Conservation (phyloP, 768 basidiomycete species). For the Calocera cornea region DNA sequence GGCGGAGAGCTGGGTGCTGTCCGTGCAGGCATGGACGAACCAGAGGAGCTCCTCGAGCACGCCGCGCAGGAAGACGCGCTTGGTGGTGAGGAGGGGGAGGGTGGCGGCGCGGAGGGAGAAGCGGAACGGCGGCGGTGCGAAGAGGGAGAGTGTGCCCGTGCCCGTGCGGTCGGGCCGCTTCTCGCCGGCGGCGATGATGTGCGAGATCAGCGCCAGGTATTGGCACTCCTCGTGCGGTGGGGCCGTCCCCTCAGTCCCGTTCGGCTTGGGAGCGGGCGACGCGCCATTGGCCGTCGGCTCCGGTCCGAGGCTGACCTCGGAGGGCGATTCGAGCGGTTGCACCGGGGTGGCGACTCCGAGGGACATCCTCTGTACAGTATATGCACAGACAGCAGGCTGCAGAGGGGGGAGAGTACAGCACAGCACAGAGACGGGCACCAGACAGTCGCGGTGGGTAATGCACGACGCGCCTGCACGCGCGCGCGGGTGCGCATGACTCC, state of each 20-base stretch:
- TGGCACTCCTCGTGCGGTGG: constrained; percentile 59
- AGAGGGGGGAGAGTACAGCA: neutral
- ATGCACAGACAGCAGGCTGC: neutral
- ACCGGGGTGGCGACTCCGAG: neutral
- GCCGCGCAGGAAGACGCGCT: constrained; percentile 82
- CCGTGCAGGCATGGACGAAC: constrained; percentile 80
- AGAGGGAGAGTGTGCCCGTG: constrained; percentile 82
- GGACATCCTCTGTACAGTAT: neutral
- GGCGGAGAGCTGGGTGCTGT: constrained; percentile 55
- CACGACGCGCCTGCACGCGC: neutral
- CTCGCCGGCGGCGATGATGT: constrained; percentile 64
- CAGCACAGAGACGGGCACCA: neutral
- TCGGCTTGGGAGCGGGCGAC: neutral
- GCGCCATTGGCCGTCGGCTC: neutral
- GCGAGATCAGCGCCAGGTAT: constrained; percentile 70
- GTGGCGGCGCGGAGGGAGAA: constrained; percentile 68
- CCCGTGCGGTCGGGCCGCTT: constrained; percentile 81
- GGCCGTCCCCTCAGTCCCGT: no score
- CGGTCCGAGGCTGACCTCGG: neutral
- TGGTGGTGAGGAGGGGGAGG: constrained; percentile 86
- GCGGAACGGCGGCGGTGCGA: constrained; percentile 78
- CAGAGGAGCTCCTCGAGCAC: constrained; percentile 90
- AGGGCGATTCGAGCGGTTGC: neutral
- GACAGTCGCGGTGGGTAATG: neutral
- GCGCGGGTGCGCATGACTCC: neutral